These are phyloP conservation scores for Pseudogymnoascus sp. DNA, from an alignment of 2,329 filamentous ascomycete species.

Conservation along the genomic window DNA sequence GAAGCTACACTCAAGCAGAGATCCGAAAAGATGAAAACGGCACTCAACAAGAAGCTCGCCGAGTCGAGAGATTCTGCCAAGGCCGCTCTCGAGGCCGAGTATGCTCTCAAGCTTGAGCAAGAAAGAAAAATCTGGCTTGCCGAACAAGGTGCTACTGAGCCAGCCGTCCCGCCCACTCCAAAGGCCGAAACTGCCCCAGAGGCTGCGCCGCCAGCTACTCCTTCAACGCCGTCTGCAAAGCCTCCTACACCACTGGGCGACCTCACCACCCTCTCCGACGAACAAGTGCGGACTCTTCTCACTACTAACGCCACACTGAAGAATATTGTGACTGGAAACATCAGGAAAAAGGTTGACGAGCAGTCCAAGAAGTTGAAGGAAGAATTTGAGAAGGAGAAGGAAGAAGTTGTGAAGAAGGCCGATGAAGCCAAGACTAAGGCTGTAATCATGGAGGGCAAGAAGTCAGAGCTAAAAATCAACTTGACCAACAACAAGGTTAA, in stretches of 20 bases:
- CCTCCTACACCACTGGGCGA: conserved; percentile 10
- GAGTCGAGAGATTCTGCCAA: conserved; percentile 47
- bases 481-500: conserved; percentile 66
- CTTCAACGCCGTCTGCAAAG: conserved; percentile 21
- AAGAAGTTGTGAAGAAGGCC: conserved; percentile 42
- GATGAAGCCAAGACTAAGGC: conserved; percentile 40
- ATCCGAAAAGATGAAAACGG: conserved; percentile 61
- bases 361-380: conserved; percentile 47
- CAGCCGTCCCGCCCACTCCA: conserved; percentile 25
- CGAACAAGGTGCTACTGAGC: conserved; percentile 32
- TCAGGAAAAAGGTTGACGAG: conserved; percentile 62
- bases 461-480: conserved; percentile 65
- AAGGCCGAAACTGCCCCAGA: not conserved
- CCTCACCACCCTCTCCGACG: conserved; percentile 41
- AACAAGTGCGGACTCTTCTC: conserved; percentile 47
- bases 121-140: conserved; percentile 56
- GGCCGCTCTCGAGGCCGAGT: conserved; percentile 42
- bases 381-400: conserved; percentile 41
- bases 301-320: conserved; percentile 50
- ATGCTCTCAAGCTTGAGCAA: conserved; percentile 48
- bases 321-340: conserved; percentile 51
- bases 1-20: conserved; percentile 55
- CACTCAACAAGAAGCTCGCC: conserved; percentile 59
- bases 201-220: conserved; percentile 16
- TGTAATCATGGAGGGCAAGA: conserved; percentile 66